A percentile compares a stretch with the other conserved stretches of the same genome.
These are phyloP conservation scores for Jacaranda mimosifolia DNA, from an alignment of 257 asterid genomes.

Conservation along the genomic window DNA sequence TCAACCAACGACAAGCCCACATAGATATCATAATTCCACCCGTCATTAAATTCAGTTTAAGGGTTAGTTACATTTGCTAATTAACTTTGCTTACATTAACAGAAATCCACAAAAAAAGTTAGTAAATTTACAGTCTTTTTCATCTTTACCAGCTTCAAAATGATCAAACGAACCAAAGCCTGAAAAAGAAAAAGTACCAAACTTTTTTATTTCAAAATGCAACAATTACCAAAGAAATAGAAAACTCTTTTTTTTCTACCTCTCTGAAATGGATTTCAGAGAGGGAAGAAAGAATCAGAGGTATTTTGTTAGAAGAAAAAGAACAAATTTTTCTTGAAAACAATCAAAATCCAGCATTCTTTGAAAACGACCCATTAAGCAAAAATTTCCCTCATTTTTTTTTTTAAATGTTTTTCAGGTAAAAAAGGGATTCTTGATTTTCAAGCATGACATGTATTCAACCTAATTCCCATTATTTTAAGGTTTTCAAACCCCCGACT, in stretches of 20 bases:
- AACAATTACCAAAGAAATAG: background rate
- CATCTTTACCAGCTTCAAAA: slow-evolving; percentile 37
- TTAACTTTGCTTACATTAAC: slow-evolving; percentile 46
- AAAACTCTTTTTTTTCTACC: slow-evolving; percentile 14
- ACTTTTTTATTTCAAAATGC: slow-evolving; percentile 36
- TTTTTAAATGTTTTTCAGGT: slow-evolving; percentile 39
- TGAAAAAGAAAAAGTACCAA: slow-evolving; percentile 44
- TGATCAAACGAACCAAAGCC: slow-evolving; percentile 39
- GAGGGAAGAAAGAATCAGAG: slow-evolving; percentile 44
- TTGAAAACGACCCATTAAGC: slow-evolving; percentile 54
- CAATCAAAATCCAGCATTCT: slow-evolving; percentile 51
- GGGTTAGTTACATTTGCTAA: slow-evolving; percentile 43
- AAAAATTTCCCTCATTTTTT: background rate
- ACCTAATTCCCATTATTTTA: slow-evolving; percentile 53
- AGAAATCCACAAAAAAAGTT: slow-evolving; percentile 35
- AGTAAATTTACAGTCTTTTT: slow-evolving; percentile 37
- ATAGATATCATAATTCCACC: slow-evolving; percentile 25
- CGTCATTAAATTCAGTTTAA: slow-evolving; percentile 31
- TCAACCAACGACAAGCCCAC: slow-evolving; percentile 41
- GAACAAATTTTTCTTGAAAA: slow-evolving; percentile 31
- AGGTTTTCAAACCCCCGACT: slow-evolving; percentile 39
- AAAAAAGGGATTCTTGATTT: slow-evolving; percentile 35
- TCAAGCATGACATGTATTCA: slow-evolving; percentile 43
- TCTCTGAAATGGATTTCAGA: slow-evolving; percentile 27
- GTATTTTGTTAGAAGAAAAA: slow-evolving; percentile 29